These are phyloP conservation scores for Phoma sp. DNA, from an alignment of 2,329 filamentous ascomycete species.

Conservation along the genomic window DNA sequence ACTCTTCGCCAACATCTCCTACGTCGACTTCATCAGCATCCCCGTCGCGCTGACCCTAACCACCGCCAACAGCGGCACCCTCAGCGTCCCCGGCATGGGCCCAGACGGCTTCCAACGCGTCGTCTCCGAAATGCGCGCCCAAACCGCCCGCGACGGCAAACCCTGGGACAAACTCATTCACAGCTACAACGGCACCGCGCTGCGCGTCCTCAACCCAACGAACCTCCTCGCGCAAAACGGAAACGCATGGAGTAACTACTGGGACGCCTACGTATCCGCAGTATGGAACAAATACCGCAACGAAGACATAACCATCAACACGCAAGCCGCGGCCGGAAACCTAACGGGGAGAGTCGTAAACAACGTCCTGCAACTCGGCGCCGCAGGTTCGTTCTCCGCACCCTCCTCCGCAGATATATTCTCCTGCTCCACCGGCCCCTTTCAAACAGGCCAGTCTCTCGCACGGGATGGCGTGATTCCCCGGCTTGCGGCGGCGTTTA, in stretches of 20 bases:
- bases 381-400: conserved; percentile 59
- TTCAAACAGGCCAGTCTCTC: conserved; percentile 54
- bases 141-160: conserved; percentile 63
- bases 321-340: conserved; percentile 66
- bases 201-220: conserved; percentile 55
- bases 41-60: conserved; percentile 55
- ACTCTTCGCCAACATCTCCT: conserved; percentile 66
- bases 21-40: conserved; percentile 75
- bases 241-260: conserved; percentile 60
- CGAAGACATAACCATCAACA: conserved; percentile 65
- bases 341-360: conserved; percentile 59
- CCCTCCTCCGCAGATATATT: conserved; percentile 70
- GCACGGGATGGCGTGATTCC: conserved; percentile 69
- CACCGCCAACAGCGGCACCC: conserved; percentile 48
- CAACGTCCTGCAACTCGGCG: conserved; percentile 52
- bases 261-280: conserved; percentile 59
- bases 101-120: conserved; percentile 64
- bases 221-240: conserved; percentile 56
- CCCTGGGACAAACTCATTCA: conserved; percentile 68
- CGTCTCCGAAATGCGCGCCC: conserved; percentile 61
- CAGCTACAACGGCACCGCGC: conserved; percentile 41
- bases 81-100: conserved; percentile 64
- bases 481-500: conserved; percentile 77
- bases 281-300: conserved; percentile 59
- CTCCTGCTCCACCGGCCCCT: conserved; percentile 70